A percentile compares a stretch with the other conserved stretches of the same genome.
phyloP scores from a whole-genome alignment of 2,329 filamentous ascomycete genomes.

The Xylariaceae sp. region DNA sequence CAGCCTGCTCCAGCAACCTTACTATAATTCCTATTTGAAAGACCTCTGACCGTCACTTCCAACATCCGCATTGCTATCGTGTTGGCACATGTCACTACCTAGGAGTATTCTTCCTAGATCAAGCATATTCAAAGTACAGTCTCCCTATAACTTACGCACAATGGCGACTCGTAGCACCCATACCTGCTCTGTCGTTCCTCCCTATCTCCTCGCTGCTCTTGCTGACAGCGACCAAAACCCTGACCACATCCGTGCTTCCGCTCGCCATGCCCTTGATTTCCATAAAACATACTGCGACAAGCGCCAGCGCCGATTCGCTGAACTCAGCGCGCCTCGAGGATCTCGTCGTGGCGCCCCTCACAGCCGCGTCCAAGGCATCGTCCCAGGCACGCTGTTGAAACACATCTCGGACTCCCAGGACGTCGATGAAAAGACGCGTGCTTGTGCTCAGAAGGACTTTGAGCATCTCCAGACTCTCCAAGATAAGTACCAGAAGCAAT shows the following conservation, averaged over 20 bases:
- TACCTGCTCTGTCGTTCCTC: slow-evolving; percentile 44
- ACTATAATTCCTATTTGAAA: too few relatives aligned
- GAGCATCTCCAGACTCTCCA: slow-evolving; percentile 37
- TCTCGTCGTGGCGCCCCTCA: slow-evolving; percentile 19
- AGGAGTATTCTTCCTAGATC: slow-evolving; percentile 6
- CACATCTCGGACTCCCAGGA: slow-evolving; percentile 37
- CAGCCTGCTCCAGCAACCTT: too few relatives aligned
- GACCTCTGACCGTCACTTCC: too few relatives aligned
- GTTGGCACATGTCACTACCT: neutral
- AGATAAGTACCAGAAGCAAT: slow-evolving; percentile 29
- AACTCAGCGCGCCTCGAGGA: slow-evolving; percentile 34
- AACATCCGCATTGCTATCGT: too few relatives aligned
- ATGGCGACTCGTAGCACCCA: slow-evolving; percentile 23
- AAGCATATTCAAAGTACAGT: slow-evolving; percentile 3
- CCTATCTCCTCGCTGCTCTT: slow-evolving; percentile 45
- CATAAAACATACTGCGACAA: slow-evolving; percentile 32
- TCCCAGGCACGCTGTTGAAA: slow-evolving; percentile 40
- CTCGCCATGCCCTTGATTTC: slow-evolving; percentile 35
- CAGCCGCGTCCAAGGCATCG: slow-evolving; percentile 29
- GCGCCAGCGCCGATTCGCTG: slow-evolving; percentile 36
- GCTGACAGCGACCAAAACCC: slow-evolving; percentile 40
- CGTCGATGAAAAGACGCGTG: slow-evolving; percentile 39
- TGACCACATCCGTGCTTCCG: slow-evolving; percentile 36
- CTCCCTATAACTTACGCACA: slow-evolving; percentile 9
- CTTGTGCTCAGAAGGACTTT: slow-evolving; percentile 38